Evolutionary conservation across 1,139 yeast genomes (phyloP), one percentile per base, ranked within the genome.

Genomic region (Geotrichum australiense): DNA sequence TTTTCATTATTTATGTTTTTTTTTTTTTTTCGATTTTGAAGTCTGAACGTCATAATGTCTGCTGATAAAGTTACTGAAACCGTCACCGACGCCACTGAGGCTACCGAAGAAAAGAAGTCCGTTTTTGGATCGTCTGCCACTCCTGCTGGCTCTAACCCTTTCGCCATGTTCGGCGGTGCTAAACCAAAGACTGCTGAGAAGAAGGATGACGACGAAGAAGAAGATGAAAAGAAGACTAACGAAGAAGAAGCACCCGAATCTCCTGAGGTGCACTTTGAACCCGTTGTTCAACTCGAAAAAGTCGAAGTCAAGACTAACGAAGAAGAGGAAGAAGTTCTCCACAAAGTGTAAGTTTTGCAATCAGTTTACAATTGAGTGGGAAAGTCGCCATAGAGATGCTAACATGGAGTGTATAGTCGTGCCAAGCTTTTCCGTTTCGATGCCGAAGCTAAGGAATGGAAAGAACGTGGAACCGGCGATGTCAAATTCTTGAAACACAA

Each of bases 381-480:
- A 10, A n/a, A n/a, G 34, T 16, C 16, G 5, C 11, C 11, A 12
- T 12, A 8, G n/a, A n/a, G n/a, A 24, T 16, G 25, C 38, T 38
- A 27, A 39, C 26, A 16, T 16, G 15, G 14, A n/a, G 5, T 41
- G 11, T 21, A 35, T 22, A 59, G 63, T 45, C 69, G 98, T 63
- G 97, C 99, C 55, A 93, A 91, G 69, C 74, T 91, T 62, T 91
- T 91, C 74, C 81, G 87, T 67, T 91, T 81, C 71, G 84, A 81
- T 60, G 73, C 72, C 48, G 76, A 71, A 32, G 51, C 67, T 37
- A 84, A 85, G 61, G 98, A 91, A 69, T 91, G 99, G 98, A 91
- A 93, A 68, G 99, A 93, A 73, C 84, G 98, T 72, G 98, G 98
- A 55, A 87, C 96, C 35, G 99, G 98, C 57, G 98, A 91, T 61